These are phyloP conservation scores for Phialocephala sp. DNA, from an alignment of 2,329 filamentous ascomycete species.

Conservation along the genomic window DNA sequence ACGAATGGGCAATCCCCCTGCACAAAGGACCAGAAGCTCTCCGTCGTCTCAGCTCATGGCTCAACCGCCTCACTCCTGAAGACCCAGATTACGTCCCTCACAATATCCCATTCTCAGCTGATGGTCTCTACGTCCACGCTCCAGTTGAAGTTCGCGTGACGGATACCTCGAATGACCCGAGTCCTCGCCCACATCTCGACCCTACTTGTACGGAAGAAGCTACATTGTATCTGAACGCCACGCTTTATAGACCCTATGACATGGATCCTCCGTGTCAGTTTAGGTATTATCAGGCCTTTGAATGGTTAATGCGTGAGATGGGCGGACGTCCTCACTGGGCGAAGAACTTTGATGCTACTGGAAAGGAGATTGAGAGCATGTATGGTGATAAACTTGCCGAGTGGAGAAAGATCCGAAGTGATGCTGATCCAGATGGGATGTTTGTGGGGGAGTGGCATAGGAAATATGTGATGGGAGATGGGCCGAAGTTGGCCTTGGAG, in stretches of 20 bases:
- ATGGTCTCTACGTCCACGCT: conserved; percentile 83
- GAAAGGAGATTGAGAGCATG: conserved; percentile 65
- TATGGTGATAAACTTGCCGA: conserved; percentile 71
- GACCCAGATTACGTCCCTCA: conserved; percentile 69
- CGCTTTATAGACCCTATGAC: conserved; percentile 82
- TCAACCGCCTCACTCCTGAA: conserved; percentile 66
- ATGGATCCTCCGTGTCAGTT: conserved; percentile 76
- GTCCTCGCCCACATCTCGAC: conserved; percentile 69
- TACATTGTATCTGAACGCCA: conserved; percentile 88
- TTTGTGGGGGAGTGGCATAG: conserved; percentile 93
- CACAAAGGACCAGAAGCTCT: conserved; percentile 87
- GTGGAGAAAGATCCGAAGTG: conserved; percentile 72
- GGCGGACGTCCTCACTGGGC: conserved; percentile 89
- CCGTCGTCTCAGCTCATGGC: conserved; percentile 81
- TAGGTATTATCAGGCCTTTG: conserved; percentile 87
- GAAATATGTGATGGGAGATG: conserved; percentile 61
- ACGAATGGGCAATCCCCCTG: conserved; percentile 95
- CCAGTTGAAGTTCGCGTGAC: conserved; percentile 89
- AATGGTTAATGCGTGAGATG: conserved; percentile 87
- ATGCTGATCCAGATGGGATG: conserved; percentile 80
- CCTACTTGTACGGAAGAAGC: conserved; percentile 71
- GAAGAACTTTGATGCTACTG: conserved; percentile 78
- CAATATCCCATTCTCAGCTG: conserved; percentile 79
- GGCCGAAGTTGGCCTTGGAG: conserved; percentile 37
- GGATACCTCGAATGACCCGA: conserved; percentile 61